Evolutionary conservation across 2,329 filamentous ascomycete genomes (phyloP), one percentile per base, ranked within the genome.

Genomic region (Trichoderma pleuroti): DNA sequence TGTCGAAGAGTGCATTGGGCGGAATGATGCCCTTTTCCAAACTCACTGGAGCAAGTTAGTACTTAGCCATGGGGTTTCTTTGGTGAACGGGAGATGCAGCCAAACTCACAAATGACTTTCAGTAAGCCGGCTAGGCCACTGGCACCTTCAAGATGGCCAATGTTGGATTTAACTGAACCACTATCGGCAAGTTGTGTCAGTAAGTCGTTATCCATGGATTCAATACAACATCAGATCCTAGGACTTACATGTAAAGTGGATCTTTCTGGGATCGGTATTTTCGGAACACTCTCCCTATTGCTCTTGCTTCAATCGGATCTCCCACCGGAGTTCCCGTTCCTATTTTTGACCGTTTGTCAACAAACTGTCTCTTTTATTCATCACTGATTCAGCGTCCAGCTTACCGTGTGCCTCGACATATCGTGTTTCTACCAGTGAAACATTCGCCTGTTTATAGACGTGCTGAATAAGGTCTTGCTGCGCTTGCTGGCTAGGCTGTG

Each of bases 401-500:
- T 42, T 39, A 24, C 74, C 75, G 52, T 77, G 76, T 0, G 71
- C 62, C 61, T 77, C 76, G 14, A 76, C 64, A 26, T 74, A 76
- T 8, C 71, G 72, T 0, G 75, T 77, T n/a, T 75, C 73, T 2
- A 67, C 54, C 5, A 72, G 64, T 1, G 74, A 63, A 11, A 76
- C 56, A 7, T 71, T 71, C 0, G 75, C 75, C 10, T 72, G 71
- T 42, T 57, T 11, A 3, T 83, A 83, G 0, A 76, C 75, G 5
- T 74, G 72, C 69, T 75, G 65, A 59, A 82, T 82, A 7, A 81
- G 71, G 1, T 65, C 71, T 7, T 74, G 76, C 70, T 83, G 82
- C 65, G 74, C 77, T 0, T 65, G 28, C 1, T 36, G 69, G 16
- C 72, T 82, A 0, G 84, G 85, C 69, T 80, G 76, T 0, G 83